phyloP scores from a whole-genome alignment of 495 filamentous ascomycete genomes.

The Talaromyces wortmannii region DNA sequence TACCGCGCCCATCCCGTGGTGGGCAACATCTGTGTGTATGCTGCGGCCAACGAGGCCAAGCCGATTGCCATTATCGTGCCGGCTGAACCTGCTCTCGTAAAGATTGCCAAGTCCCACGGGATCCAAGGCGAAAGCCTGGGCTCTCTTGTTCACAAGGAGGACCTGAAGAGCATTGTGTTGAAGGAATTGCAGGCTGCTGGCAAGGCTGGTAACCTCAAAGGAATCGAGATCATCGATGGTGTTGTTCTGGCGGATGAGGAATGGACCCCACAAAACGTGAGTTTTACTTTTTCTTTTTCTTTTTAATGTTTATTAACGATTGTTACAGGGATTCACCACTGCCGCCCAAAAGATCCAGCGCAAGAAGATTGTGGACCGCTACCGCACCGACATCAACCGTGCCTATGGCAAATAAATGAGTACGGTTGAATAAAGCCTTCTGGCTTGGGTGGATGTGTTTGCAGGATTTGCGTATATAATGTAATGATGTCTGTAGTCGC shows the following conservation, averaged over 20 bases:
- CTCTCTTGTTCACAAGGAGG: constrained; percentile 75
- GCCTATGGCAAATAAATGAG: constrained; percentile 42
- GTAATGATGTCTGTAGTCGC: constrained; percentile 2
- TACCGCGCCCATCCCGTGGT: constrained; percentile 84
- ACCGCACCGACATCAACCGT: constrained; percentile 38
- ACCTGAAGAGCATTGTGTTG: constrained; percentile 70
- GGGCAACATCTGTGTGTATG: constrained; percentile 92
- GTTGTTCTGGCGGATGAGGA: constrained; percentile 92
- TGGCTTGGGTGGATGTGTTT: not conserved
- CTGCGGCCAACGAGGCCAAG: constrained; percentile 70
- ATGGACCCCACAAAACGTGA: constrained; percentile 95
- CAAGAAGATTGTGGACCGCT: constrained; percentile 42
- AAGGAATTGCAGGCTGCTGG: constrained; percentile 75
- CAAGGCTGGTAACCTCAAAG: constrained; percentile 65
- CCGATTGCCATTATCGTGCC: constrained; percentile 94
- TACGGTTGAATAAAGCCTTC: not conserved
- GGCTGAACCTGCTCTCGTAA: constrained; percentile 76
- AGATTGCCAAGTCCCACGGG: constrained; percentile 66
- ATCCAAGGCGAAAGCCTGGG: constrained; percentile 67
- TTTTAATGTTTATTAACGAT: not conserved
- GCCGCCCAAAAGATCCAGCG: constrained; percentile 51
- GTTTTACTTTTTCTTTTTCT: constrained; percentile 19
- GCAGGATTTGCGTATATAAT: not conserved
- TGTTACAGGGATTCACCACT: constrained; percentile 41
- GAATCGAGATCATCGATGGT: constrained; percentile 89